Base-by-base conservation (phyloP, 345 rosid species). In the Rhodamnia rubescens region DNA sequence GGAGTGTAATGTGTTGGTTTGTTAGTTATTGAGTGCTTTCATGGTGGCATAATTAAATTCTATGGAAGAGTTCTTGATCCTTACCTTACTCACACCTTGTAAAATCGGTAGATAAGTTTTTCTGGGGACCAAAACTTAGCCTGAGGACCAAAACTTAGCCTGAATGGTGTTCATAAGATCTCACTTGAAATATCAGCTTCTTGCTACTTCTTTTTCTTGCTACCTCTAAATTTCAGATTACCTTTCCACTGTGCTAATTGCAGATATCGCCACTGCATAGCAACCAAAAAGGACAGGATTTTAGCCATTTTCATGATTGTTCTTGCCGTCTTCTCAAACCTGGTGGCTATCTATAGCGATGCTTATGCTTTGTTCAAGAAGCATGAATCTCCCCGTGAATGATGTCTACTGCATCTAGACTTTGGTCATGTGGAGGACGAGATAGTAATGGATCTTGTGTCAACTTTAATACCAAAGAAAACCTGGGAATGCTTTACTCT, bases 341-440 rank as follows among this genome's bases (percentile, higher is more conserved):
- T 55, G 47, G 90, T 97, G 80, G 99, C 99, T 85, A 93, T 97
- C 86, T 97, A 93, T 74, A 93, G 95, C 47, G 98, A 95, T 57
- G 95, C 94, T 42, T 92, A 91, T 83, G 92, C 93, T 75, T 86
- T 94, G 82, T 84, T 93, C 91, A 84, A 87, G 83, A 87, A 84
- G 88, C 82, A 86, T 44, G 74, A 74, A n/a, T 74, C 85, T 13
- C 53, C 74, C 13, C 85, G 55, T 2, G 83, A 74, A 61, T 81
- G 61, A 29, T 81, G 36, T 29, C 11, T 16, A 2, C 4, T 0
- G 47, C 26, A 69, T 69, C 13, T 32, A 18, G 80, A 69, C 80
- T 69, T 69, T 11, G 14, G 80, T 36, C 42, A 18, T 69, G 80
- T 18, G 80, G 80, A 69, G 80, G 36, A 36, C 47, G 12, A 9